Evolutionary conservation across 2,329 filamentous ascomycete species (phyloP).

Genomic region (Arachnomyces sp.): DNA sequence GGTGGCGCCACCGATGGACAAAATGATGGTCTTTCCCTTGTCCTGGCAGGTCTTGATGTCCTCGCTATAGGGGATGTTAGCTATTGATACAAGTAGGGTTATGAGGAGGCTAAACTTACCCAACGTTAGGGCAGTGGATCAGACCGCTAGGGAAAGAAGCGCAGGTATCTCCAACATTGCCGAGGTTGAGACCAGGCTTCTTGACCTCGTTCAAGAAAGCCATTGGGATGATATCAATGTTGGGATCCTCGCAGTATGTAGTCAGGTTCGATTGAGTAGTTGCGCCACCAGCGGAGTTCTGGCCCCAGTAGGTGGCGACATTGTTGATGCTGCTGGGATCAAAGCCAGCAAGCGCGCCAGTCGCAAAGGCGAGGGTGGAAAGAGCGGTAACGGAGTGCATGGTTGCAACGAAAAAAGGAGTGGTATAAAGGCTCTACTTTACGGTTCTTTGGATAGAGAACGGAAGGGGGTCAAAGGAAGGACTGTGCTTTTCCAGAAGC

Average conservation of each 20-base stretch:
- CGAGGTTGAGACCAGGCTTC: slow-evolving; percentile 53
- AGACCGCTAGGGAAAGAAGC: slow-evolving; percentile 50
- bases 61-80: slow-evolving; percentile 21
- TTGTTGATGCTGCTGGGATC: slow-evolving; percentile 43
- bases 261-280: slow-evolving; percentile 8
- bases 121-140: slow-evolving; percentile 56
- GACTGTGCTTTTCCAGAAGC: too few relatives aligned
- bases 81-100: slow-evolving; percentile 7
- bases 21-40: slow-evolving; percentile 60
- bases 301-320: slow-evolving; percentile 62
- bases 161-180: slow-evolving; percentile 56
- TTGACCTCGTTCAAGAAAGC: slow-evolving; percentile 55
- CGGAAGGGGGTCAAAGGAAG: too few relatives aligned
- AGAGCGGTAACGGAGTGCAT: too few relatives aligned
- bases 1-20: slow-evolving; percentile 63
- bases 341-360: slow-evolving; percentile 31
- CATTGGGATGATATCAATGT: slow-evolving; percentile 50
- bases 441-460: too few relatives aligned
- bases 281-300: slow-evolving; percentile 51
- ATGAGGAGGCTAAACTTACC: slow-evolving; percentile 38
- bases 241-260: not conserved
- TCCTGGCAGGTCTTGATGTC: slow-evolving; percentile 54
- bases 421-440: too few relatives aligned
- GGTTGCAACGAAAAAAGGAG: too few relatives aligned
- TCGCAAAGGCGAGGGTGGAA: too few relatives aligned